Evolutionary conservation across 306 rosid genomes (phyloP), one percentile per base, ranked within the genome.

Genomic region (Nissolia schottii): DNA sequence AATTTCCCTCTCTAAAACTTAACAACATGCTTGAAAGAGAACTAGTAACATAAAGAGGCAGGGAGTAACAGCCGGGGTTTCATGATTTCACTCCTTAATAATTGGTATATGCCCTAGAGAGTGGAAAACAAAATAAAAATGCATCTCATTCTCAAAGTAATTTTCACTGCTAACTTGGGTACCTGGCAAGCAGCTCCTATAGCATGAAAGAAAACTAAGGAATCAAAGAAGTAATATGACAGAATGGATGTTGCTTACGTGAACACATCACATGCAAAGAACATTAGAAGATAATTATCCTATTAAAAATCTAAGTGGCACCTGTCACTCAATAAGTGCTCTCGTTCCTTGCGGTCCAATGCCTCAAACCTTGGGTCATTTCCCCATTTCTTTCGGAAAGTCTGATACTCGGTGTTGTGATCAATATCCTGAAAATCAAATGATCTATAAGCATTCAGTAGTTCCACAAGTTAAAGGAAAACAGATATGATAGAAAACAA

Each of bases 341-440:
- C 96, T 43, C 89, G 91, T 43, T 94, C 99, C 82, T 88, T 94
- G 87, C 96, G 97, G 72, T 94, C 97, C 86, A 94, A 81, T 43
- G 86, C 94, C 83, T 87, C 88, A 87, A 91, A 91, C 63, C 99
- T 87, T 14, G 85, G 81, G 83, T 94, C 99, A 57, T 78, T 79
- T 62, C 90, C 96, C 96, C 97, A 94, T 87, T 85, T 91, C 92
- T 87, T 91, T 70, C 88, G 85, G 35, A 91, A 86, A 71, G 82
- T 68, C 59, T 86, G 96, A 80, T 89, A 91, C 79, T 90, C 89
- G 10, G 93, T 89, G 37, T 73, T 71, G 25, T 79, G 83, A 74
- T 87, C 81, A 72, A 91, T 91, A 51, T 91, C 91, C 97, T 91
- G 86, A 74, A 84, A 84, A 72, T 13, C 18, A 70, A 62, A 74